These are phyloP conservation scores for Alternaria sp. DNA, from an alignment of 2,329 filamentous ascomycete species.

Conservation along the genomic window DNA sequence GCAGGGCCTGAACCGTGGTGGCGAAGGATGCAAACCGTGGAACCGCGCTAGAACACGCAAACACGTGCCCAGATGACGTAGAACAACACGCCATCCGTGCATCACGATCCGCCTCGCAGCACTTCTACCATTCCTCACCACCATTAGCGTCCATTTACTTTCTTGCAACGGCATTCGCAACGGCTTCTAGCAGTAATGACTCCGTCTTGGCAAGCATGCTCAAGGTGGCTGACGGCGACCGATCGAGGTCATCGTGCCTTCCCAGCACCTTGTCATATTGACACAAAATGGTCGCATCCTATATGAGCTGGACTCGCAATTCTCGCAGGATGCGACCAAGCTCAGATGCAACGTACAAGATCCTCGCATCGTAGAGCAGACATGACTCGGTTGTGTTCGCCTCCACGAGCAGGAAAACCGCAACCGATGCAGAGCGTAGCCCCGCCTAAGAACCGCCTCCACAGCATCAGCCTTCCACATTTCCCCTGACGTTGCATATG, in stretches of 20 bases:
- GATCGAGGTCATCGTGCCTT: neutral
- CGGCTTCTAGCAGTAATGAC: neutral
- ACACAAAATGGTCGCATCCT: neutral
- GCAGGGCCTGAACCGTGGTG: conserved; percentile 4
- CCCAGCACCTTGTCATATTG: neutral
- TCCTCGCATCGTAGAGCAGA: neutral
- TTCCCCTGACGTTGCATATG: neutral
- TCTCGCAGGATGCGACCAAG: neutral
- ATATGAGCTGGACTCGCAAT: neutral
- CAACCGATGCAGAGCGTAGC: neutral
- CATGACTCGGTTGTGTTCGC: neutral
- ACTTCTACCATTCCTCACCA: neutral
- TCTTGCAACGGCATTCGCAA: neutral
- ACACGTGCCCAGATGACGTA: conserved; percentile 7
- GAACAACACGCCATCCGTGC: neutral
- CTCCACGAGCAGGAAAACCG: conserved; percentile 3
- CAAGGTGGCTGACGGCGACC: neutral
- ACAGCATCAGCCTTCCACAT: neutral
- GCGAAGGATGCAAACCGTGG: conserved; percentile 1
- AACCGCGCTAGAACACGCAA: conserved; percentile 11
- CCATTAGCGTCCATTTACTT: neutral
- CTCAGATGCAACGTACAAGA: neutral
- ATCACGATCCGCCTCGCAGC: neutral
- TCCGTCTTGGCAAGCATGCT: neutral
- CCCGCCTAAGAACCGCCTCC: neutral